phyloP scores from a whole-genome alignment of 371 early-diverging fungal species.

The Mycotypha africana region DNA sequence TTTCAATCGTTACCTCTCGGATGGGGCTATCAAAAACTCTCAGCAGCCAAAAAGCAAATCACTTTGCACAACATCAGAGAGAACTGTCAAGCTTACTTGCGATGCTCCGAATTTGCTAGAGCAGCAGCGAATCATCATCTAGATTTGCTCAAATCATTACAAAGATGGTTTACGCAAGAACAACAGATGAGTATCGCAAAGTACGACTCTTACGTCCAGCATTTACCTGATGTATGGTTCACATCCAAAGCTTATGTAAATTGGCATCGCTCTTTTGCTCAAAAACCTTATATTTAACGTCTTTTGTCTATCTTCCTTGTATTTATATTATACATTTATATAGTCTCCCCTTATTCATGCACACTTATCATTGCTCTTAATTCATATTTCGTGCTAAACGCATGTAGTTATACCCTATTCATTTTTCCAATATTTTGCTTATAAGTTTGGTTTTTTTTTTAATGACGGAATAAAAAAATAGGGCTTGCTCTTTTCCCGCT shows the following conservation, averaged over 20 bases:
- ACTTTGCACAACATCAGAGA: not conserved
- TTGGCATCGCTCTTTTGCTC: constrained; percentile 33
- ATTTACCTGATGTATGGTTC: constrained; percentile 22
- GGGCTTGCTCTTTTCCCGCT: no score
- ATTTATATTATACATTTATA: no score
- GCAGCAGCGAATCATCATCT: constrained; percentile 24
- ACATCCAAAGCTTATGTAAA: constrained; percentile 23
- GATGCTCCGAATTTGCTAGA: constrained; percentile 19
- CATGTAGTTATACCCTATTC: no score
- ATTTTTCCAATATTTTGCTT: no score
- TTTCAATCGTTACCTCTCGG: constrained; percentile 39
- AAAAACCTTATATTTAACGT: constrained; percentile 32
- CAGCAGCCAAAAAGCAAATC: not conserved
- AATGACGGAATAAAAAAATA: no score
- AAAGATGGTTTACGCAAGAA: constrained; percentile 20
- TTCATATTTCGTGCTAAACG: no score
- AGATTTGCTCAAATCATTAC: constrained; percentile 20
- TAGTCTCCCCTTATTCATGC: no score
- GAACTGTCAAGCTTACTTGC: no score
- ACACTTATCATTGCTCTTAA: no score
- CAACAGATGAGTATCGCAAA: constrained; percentile 3
- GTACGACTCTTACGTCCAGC: constrained; percentile 7
- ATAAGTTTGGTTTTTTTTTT: no score
- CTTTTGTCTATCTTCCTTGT: no score
- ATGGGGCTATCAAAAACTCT: constrained; percentile 19